These are phyloP conservation scores for Inonotus obliquus DNA, from an alignment of 1,284 basidiomycete genomes.

Conservation along the genomic window DNA sequence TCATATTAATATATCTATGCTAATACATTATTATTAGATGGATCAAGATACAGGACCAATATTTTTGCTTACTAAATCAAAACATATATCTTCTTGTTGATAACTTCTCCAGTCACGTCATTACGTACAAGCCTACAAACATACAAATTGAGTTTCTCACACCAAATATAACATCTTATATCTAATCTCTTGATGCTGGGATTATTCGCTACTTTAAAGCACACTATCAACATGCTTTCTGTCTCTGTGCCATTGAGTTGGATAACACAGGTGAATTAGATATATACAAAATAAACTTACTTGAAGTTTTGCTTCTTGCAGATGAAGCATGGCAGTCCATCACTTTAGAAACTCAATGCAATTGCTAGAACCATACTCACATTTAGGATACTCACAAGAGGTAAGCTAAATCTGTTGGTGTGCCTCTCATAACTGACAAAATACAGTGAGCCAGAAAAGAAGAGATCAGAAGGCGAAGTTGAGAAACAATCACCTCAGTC, in stretches of 20 bases:
- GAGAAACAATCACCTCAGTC: too few relatives aligned
- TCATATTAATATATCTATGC: not conserved
- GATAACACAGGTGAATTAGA: constrained; percentile 29
- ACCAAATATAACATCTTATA: constrained; percentile 28
- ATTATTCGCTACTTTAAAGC: constrained; percentile 31
- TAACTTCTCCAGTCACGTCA: constrained; percentile 15
- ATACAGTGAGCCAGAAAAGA: too few relatives aligned
- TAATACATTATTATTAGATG: not conserved
- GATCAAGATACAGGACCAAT: not conserved
- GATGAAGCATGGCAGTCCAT: constrained; percentile 29
- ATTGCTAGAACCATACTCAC: constrained; percentile 32
- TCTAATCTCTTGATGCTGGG: constrained; percentile 29
- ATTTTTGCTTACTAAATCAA: not conserved
- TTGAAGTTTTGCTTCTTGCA: constrained; percentile 31
- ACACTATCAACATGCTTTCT: constrained; percentile 24
- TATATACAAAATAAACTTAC: constrained; percentile 33
- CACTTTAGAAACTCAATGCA: constrained; percentile 26
- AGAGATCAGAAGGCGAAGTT: too few relatives aligned
- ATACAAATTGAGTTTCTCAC: constrained; percentile 26
- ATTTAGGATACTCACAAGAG: not conserved
- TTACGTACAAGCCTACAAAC: constrained; percentile 20
- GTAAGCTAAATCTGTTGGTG: too few relatives aligned
- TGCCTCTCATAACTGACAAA: too few relatives aligned
- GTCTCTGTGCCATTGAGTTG: constrained; percentile 27
- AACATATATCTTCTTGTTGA: constrained; percentile 10